Evolutionary conservation across 805 yeast species (phyloP).

Genomic region (Kodamaea sagamina): DNA sequence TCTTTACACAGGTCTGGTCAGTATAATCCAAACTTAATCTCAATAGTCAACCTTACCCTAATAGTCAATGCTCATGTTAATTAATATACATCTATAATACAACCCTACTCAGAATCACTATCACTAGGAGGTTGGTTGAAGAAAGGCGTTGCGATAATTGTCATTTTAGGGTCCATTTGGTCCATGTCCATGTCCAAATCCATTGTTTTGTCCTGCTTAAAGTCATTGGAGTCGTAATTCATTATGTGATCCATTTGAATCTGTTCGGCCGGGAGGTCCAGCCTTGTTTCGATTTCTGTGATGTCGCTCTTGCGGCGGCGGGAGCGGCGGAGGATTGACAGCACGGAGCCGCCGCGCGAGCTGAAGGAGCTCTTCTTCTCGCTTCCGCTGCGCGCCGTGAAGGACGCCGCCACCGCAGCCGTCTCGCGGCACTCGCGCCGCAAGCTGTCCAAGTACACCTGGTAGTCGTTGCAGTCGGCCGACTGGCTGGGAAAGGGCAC

Average conservation of each 20-base stretch:
- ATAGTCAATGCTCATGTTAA: background rate
- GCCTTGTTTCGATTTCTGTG: constrained; percentile 1
- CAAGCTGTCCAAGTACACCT: constrained; percentile 18
- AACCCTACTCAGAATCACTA: constrained; percentile 30
- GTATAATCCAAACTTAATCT: too few relatives aligned
- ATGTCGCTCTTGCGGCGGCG: constrained; percentile 2
- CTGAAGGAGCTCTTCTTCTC: constrained; percentile 6
- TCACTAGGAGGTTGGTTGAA: constrained; percentile 42
- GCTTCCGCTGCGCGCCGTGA: background rate
- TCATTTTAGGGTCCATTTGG: constrained; percentile 12
- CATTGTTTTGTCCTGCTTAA: background rate
- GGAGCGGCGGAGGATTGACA: constrained; percentile 8
- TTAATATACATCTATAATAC: background rate
- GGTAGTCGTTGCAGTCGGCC: constrained; percentile 17
- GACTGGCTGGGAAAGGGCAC: constrained; percentile 1
- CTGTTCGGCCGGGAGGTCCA: constrained; percentile 1
- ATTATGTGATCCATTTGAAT: constrained; percentile 1
- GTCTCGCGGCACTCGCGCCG: constrained; percentile 7
- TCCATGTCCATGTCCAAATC: constrained; percentile 2
- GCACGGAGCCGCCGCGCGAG: constrained; percentile 7
- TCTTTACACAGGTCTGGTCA: too few relatives aligned
- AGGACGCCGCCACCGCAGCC: constrained; percentile 3
- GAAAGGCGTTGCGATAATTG: constrained; percentile 40
- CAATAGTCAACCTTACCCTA: background rate
- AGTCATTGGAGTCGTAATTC: background rate